Evolutionary conservation across 2,329 filamentous ascomycete genomes (phyloP).

Genomic region (Fusarium newnesense): DNA sequence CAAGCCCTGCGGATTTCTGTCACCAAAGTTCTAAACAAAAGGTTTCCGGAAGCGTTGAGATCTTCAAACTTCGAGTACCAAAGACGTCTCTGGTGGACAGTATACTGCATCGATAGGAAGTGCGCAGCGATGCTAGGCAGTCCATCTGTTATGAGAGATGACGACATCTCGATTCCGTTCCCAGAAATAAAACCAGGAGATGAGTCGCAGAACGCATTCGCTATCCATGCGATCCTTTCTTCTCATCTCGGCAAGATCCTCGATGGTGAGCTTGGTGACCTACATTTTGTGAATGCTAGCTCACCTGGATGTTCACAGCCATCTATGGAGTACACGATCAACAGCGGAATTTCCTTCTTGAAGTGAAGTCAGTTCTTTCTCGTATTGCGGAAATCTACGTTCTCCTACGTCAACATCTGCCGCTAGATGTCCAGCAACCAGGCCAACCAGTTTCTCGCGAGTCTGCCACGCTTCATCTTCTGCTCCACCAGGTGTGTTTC

Average conservation of each 20-base stretch:
- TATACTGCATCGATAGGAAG: conserved; percentile 38
- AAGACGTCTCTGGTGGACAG: conserved; percentile 35
- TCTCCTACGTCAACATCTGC: conserved; percentile 19
- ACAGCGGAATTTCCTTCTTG: conserved; percentile 25
- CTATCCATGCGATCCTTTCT: conserved; percentile 29
- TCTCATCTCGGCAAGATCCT: conserved; percentile 36
- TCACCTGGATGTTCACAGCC: conserved; percentile 1
- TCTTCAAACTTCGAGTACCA: conserved; percentile 27
- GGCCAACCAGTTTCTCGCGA: conserved; percentile 28
- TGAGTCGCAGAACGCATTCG: conserved; percentile 29
- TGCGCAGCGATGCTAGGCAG: conserved; percentile 32
- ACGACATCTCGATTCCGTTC: conserved; percentile 35
- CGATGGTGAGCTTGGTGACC: conserved; percentile 15
- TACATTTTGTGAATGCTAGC: neutral
- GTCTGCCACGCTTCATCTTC: conserved; percentile 31
- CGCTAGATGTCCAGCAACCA: conserved; percentile 15
- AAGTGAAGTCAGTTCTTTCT: conserved; percentile 33
- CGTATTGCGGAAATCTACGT: conserved; percentile 24
- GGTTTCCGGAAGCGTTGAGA: conserved; percentile 28
- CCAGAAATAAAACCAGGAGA: conserved; percentile 6
- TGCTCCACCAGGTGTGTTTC: conserved; percentile 28
- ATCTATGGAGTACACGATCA: conserved; percentile 29
- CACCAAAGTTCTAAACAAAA: conserved; percentile 27
- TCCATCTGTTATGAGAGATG: conserved; percentile 29
- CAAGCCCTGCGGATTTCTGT: conserved; percentile 31